Evolutionary conservation across 2,329 filamentous ascomycete species (phyloP), one percentile per base, ranked within the genome.

Genomic region (Aspergillus hiratsukae): DNA sequence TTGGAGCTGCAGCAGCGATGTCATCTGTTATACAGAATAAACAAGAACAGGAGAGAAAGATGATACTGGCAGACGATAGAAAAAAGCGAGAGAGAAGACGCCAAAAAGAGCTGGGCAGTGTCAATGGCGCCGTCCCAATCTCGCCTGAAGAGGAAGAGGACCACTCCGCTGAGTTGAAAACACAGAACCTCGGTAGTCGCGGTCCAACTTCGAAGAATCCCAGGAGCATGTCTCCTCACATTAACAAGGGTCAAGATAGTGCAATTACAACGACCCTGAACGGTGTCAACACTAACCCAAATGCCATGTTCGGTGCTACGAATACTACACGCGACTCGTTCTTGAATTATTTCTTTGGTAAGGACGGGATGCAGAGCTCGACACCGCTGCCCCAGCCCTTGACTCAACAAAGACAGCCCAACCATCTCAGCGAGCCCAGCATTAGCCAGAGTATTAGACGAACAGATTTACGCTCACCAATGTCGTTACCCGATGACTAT

Each of bases 301-400:
- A 87, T 10, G 80, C 84, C 28, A 81, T 82, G 53, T 82, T 88
- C 60, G 84, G 84, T 61, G 79, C 78, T 4, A 72, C 82, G 51
- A 86, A 87, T 55, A 83, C 79, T 58, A 85, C 90, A 43, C 85
- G 87, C 60, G 94, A 99, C 75, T 95, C 91, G 0, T 99, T 99
- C 80, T 76, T 99, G 60, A 97, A 93, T 76, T 99, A 99, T 76
- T 99, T 99, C 77, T 99, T 99, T 68, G 92, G 94, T 66, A 97
- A 99, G 72, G 94, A 99, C 49, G 80, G 83, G 41, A 75, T 80
- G 31, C 77, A 80, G 56, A 68, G 78, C 58, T 69, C 78, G 48
- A 75, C 72, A 57, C 72, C 73, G 60, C 72, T 74, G 29, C 70
- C 74, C 63, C 78, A 75, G 61, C 73, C 64, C 37, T 58, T 73